Base-by-base conservation (phyloP, 192 early-diverging fungal species). In the Linnemannia elongata region DNA sequence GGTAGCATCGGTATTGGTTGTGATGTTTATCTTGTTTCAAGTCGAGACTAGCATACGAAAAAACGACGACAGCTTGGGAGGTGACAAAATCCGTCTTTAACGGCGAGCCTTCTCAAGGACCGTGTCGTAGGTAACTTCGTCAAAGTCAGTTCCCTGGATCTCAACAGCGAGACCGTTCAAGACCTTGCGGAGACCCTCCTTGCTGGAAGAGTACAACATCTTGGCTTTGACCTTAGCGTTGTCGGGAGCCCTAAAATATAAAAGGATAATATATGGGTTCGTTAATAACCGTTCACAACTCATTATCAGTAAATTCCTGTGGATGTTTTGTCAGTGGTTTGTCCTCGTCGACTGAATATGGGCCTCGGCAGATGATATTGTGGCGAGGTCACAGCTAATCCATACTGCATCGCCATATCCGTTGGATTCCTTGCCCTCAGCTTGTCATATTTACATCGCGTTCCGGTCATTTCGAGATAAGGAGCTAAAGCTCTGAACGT, bases 201-300 rank as follows among this genome's bases (percentile, higher is more conserved):
- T 98, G 90, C 91, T 93, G 44, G 95, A 93, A 36, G 97, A 93
- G 90, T 98, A 98, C 82, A 97, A 68, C 97, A 99, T 99, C 93
- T 97, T 97, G 85, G 90, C 74, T 86, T 92, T 93, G 77, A 98
- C 89, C 81, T 91, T 94, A 38, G 96, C 91, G 7, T 72, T 89
- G 76, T 97, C 96, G 36, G 97, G 97, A 45, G 94, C 89, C 95
- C 95, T 96, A 87, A 3, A 22, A 6, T 4, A 2, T 20, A 4
- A 73, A 72, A 70, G 10, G 13, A 63, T 3, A 63, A 33, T 72
- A 57, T 0, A n/a, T 9, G 39, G 18, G 33, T n/a, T 6, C 27
- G 27, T n/a, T 38, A 22, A 30, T 36, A 52, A 52, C 47, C 17
- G 6, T 60, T 45, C 18, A 18, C 1, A 35, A 17, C 55, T 60